Evolutionary conservation across 2,329 filamentous ascomycete species (phyloP).

Genomic region (Paraphaeosphaeria sporulosa): DNA sequence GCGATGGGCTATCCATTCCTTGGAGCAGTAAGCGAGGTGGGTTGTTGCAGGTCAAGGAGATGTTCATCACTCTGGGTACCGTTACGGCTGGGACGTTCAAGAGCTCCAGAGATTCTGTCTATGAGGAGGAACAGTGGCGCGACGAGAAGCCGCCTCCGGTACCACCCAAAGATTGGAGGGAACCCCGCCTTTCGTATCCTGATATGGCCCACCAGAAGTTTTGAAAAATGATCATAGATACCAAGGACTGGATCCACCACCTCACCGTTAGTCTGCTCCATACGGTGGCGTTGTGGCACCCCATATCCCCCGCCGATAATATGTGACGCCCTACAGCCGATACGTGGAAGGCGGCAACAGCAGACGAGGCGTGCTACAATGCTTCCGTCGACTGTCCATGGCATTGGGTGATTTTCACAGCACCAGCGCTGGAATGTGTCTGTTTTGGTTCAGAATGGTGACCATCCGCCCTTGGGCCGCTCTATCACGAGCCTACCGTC

Average conservation of each 20-base stretch:
- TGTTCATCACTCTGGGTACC: conserved; percentile 20
- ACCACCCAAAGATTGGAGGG: conserved; percentile 28
- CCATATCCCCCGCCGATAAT: not conserved
- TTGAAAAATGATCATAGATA: conserved; percentile 1
- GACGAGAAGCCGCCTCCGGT: conserved; percentile 26
- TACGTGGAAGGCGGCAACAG: not conserved
- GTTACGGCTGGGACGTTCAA: conserved; percentile 18
- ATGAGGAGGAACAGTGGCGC: conserved; percentile 20
- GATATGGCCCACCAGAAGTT: conserved; percentile 18
- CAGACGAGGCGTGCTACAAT: not conserved
- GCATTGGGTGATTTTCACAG: not conserved
- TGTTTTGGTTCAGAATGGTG: not conserved
- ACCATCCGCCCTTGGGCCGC: not conserved
- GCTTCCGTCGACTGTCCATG: not conserved
- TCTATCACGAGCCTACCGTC: not conserved
- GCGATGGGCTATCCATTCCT: conserved; percentile 2
- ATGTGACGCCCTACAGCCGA: not conserved
- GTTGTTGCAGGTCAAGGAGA: conserved; percentile 22
- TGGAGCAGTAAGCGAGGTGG: conserved; percentile 14
- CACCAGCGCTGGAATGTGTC: not conserved
- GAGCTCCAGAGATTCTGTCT: conserved; percentile 6
- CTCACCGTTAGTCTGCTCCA: not conserved
- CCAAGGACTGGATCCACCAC: not conserved
- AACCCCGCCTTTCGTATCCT: conserved; percentile 12
- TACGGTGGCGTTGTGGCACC: not conserved